phyloP scores from a whole-genome alignment of 2,329 filamentous ascomycete species.

The Onygenales sp. region DNA sequence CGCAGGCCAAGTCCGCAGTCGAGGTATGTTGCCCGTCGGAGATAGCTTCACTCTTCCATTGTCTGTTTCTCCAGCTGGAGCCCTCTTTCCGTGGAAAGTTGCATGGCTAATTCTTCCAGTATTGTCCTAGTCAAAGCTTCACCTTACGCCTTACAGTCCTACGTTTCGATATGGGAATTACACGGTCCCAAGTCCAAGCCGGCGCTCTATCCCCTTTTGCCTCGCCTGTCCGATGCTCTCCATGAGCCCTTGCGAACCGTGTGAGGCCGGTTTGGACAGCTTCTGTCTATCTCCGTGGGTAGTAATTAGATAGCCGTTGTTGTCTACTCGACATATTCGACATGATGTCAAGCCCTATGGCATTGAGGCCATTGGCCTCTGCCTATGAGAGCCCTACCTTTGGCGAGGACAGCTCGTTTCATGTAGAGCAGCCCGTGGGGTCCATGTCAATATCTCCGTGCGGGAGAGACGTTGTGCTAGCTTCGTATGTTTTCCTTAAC shows the following conservation, averaged over 20 bases:
- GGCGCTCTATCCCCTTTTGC: background rate
- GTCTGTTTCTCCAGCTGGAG: too few relatives aligned
- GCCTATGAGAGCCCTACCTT: slow-evolving; percentile 83
- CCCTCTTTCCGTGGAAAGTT: too few relatives aligned
- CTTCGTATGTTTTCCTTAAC: slow-evolving; percentile 46
- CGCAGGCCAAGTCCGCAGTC: too few relatives aligned
- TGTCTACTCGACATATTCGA: background rate
- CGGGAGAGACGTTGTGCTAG: slow-evolving; percentile 80
- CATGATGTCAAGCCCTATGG: slow-evolving; percentile 8
- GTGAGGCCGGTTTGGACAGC: background rate
- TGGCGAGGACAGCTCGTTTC: slow-evolving; percentile 72
- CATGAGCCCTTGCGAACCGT: background rate
- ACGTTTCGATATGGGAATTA: background rate
- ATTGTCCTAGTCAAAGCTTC: background rate
- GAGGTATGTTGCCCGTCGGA: too few relatives aligned
- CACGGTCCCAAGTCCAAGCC: too few relatives aligned
- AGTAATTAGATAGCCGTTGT: background rate
- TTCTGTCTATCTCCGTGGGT: background rate
- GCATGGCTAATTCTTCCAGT: too few relatives aligned
- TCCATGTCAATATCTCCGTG: slow-evolving; percentile 90
- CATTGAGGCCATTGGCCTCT: slow-evolving; percentile 33
- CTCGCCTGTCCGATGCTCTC: background rate
- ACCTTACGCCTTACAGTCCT: background rate
- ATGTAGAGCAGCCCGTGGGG: slow-evolving; percentile 69
- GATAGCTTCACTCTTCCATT: too few relatives aligned